Evolutionary conservation across 106 monocot genomes (phyloP), one percentile per base, ranked within the genome.

Genomic region (Narthecium ossifragum): DNA sequence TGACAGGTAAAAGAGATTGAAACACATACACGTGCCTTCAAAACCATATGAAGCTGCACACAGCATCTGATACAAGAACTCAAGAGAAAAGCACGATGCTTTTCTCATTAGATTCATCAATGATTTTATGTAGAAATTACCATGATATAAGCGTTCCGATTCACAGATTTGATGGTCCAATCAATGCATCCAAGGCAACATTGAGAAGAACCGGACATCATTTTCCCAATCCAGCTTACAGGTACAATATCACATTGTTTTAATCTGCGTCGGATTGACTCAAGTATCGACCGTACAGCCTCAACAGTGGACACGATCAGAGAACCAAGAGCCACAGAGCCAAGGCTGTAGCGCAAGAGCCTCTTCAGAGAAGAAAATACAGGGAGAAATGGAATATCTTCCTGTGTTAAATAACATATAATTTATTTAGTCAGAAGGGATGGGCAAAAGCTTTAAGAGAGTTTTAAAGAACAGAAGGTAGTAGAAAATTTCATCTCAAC

Each of bases 291-390:
- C 46, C 96, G 78, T 12, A 87, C 40, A 45, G 78, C 80, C 59
- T 88, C 98, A 18, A 98, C 87, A 70, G 76, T 22, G 21, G 74
- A 91, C 22, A 98, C 84, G 24, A 98, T 40, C 47, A 98, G 60
- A 26, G 98, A 91, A 26, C 98, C 98, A 33, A 98, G 61, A 49
- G 98, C 98, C 17, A 98, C 87, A 26, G 98, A 98, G 10, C 98
- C 98, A 46, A 98, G 84, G 62, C 84, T 80, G 60, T 88, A 98
- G 8, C 87, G 84, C 71, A 85, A 51, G 61, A 98, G 70, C 39
- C 98, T 66, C 65, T 52, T 87, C 66, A 91, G 47, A 23, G 98
- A 98, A 45, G 91, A 80, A 70, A 91, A 74, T 59, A 98, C 98
- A 36, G 98, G 81, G 52, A 91, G 79, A 64, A 91, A 81, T 46